These are phyloP conservation scores for Ascochyta koolunga DNA, from an alignment of 2,329 filamentous ascomycete species.

Conservation along the genomic window DNA sequence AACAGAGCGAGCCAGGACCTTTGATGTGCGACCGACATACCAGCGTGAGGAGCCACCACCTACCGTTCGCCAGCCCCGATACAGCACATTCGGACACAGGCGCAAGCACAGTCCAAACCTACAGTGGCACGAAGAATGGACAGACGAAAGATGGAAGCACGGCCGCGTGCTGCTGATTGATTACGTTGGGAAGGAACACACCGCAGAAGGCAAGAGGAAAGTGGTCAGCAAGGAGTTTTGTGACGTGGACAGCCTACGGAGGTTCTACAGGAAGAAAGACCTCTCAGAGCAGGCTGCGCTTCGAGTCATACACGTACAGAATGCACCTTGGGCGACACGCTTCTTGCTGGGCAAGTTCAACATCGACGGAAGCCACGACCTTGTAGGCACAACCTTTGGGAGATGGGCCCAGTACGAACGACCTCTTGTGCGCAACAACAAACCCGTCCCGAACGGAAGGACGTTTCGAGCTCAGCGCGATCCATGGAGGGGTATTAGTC, in stretches of 20 bases:
- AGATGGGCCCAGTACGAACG: conserved; percentile 57
- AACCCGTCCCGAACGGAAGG: conserved; percentile 58
- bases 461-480: conserved; percentile 58
- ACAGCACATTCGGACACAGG: conserved; percentile 31
- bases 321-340: conserved; percentile 57
- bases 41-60: conserved; percentile 17
- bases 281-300: conserved; percentile 45
- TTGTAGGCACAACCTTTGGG: conserved; percentile 58
- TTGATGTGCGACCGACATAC: conserved; percentile 18
- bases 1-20: conserved; percentile 25
- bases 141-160: conserved; percentile 44
- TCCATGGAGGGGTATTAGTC: conserved; percentile 58
- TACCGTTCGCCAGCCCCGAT: conserved; percentile 21
- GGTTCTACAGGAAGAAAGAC: conserved; percentile 51
- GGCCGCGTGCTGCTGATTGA: conserved; percentile 60
- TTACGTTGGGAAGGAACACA: conserved; percentile 52
- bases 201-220: conserved; percentile 48
- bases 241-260: conserved; percentile 52
- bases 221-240: conserved; percentile 57
- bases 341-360: conserved; percentile 60
- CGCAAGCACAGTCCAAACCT: conserved; percentile 45
- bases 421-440: conserved; percentile 56
- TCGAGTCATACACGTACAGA: conserved; percentile 58
- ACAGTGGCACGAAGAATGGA: conserved; percentile 48
- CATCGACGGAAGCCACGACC: conserved; percentile 55